Evolutionary conservation across 2,329 filamentous ascomycete genomes (phyloP), one percentile per base, ranked within the genome.

Genomic region (Thielaviopsis euricoi): DNA sequence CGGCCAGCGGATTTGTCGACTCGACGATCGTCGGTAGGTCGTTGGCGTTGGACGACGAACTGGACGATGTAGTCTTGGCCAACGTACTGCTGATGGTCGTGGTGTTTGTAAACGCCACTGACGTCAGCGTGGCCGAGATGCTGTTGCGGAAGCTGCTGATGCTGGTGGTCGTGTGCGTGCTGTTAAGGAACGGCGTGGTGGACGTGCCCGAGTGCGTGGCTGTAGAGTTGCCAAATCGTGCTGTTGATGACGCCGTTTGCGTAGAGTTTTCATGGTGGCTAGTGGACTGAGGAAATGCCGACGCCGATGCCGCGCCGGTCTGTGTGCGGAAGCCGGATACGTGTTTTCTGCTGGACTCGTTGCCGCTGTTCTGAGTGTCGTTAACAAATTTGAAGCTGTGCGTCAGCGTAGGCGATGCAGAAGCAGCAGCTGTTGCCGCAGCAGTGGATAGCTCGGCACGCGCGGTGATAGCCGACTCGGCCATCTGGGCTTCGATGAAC

Each of bases 1-100:
- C 60, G 4, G 58, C 58, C 9, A 58, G 33, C n/a, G 59, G 58
- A 33, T 57, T 60, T 2, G 55, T 58, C 1, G 60, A 58, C 17
- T 61, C 58, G 26, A 58, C 43, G 19, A 61, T 57, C 9, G 57
- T 58, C 9, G 58, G 56, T 19, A 58, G 33, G 23, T 51, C 26
- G 13, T 53, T 51, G 19, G 37, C 46, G 13, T 25, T 52, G 6
- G 26, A 52, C 19, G 50, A 51, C 9, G 58, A 43, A 13, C 37
- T 46, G 25, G 50, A 46, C 15, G 55, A 26, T 15, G 22, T 33
- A 10, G 29, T 33, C 29, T 33, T 19, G 15, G 51, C 21, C 13
- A 23, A 33, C 9, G 23, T 49, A 17, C 52, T n/a, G n/a, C n/a
- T n/a, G n/a, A n/a, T 57, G 53, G 58, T 50, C 29, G 43, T 21